Conservation (phyloP, 331 rosid species). For the Cydonia oblonga region DNA sequence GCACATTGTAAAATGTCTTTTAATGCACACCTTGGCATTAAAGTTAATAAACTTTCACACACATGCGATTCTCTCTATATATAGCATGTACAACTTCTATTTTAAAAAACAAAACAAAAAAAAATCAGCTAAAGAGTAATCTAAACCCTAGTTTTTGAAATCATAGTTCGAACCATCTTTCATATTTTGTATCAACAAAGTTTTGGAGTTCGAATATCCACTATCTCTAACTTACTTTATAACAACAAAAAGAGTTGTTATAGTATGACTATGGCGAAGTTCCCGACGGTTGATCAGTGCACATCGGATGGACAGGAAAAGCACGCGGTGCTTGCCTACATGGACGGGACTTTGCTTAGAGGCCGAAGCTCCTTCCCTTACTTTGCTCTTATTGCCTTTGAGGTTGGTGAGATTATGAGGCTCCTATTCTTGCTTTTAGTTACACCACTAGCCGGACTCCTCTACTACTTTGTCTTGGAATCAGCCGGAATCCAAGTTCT, state of each 20-base stretch:
- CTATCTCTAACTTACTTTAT: not conserved
- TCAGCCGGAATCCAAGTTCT: conserved; percentile 62
- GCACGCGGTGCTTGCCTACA: conserved; percentile 20
- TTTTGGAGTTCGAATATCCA: not conserved
- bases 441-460: conserved; percentile 47
- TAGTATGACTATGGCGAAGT: not conserved
- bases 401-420: conserved; percentile 56
- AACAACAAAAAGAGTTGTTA: not conserved
- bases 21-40: not conserved
- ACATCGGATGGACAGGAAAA: conserved; percentile 12
- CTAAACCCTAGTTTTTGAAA: not conserved
- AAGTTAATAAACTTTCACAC: not conserved
- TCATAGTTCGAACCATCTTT: no score
- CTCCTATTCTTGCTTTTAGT: conserved; percentile 43
- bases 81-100: not conserved
- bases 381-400: conserved; percentile 63
- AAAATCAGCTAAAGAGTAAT: not conserved
- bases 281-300: conserved; percentile 28
- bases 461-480: conserved; percentile 62
- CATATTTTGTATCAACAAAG: not conserved
- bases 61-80: not conserved
- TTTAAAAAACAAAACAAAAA: not conserved
- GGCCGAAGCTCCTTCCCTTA: conserved; percentile 77
- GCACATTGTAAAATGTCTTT: no score
- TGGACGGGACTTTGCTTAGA: conserved; percentile 65